Percentiles rank a stretch among this genome's conserved stretches.
phyloP scores from a whole-genome alignment of 2,329 filamentous ascomycete genomes.

The Pseudogymnoascus sp. region DNA sequence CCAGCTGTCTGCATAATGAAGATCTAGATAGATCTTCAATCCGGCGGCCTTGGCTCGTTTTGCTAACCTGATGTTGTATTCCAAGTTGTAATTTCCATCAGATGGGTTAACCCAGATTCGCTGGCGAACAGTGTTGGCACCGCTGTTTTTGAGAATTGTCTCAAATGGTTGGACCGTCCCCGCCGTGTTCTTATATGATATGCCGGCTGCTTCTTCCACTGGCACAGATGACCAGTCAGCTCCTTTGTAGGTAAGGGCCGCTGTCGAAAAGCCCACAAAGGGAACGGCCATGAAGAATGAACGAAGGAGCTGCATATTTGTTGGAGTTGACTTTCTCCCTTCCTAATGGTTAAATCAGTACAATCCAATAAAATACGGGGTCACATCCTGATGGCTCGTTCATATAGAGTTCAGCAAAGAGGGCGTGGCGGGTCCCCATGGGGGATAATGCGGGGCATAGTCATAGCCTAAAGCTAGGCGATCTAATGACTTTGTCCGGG shows the following conservation, averaged over 20 bases:
- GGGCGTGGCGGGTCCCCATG: not conserved
- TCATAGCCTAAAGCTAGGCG: not conserved
- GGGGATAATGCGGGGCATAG: not conserved
- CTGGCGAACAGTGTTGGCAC: conserved; percentile 63
- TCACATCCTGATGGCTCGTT: not conserved
- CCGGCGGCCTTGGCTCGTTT: conserved; percentile 55
- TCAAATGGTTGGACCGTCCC: conserved; percentile 50
- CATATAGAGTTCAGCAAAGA: not conserved
- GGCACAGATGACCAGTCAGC: conserved; percentile 63
- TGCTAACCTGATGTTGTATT: conserved; percentile 62
- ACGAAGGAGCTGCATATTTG: conserved; percentile 1
- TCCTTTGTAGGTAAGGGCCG: conserved; percentile 51
- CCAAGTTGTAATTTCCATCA: conserved; percentile 57
- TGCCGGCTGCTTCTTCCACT: conserved; percentile 53
- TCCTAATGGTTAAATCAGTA: not conserved
- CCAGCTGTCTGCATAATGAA: conserved; percentile 64
- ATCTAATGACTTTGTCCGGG: not conserved
- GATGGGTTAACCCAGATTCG: conserved; percentile 63
- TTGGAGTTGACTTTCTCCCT: not conserved
- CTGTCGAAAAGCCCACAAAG: not conserved
- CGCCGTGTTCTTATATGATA: conserved; percentile 48
- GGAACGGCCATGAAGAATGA: not conserved
- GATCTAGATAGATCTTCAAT: conserved; percentile 47
- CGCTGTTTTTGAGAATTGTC: conserved; percentile 49
- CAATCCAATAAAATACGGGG: not conserved